Percentiles rank a stretch among this genome's conserved stretches.
Evolutionary conservation across 2,329 filamentous ascomycete species (phyloP).

Genomic region (Colletotrichum sp.): DNA sequence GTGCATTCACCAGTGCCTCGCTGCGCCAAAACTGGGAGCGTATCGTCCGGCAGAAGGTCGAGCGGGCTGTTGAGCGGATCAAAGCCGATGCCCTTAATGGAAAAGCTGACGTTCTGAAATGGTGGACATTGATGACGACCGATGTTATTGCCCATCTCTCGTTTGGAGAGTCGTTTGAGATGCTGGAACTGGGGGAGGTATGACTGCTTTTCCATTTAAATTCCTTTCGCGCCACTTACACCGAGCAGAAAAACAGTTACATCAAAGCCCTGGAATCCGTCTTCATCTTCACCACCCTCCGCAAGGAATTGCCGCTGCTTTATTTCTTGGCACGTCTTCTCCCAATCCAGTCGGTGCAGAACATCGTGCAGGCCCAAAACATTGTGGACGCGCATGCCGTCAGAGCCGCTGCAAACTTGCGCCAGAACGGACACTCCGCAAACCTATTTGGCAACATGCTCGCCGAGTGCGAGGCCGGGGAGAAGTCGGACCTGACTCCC

Average conservation of each 20-base stretch:
- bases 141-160: conserved; percentile 59
- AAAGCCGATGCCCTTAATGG: conserved; percentile 43
- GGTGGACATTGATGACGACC: conserved; percentile 59
- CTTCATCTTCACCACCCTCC: background rate
- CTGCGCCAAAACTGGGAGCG: conserved; percentile 33
- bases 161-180: conserved; percentile 60
- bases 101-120: conserved; percentile 53
- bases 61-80: conserved; percentile 48
- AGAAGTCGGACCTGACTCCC: background rate
- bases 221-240: background rate
- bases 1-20: conserved; percentile 41
- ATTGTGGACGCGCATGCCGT: background rate
- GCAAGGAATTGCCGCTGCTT: background rate
- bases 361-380: background rate
- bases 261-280: background rate
- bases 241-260: background rate
- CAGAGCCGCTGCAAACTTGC: background rate
- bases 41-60: conserved; percentile 39
- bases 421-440: background rate
- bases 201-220: background rate
- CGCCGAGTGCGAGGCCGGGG: background rate
- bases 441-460: conserved; percentile 10
- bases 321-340: background rate
- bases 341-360: background rate
- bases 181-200: conserved; percentile 56